Base-by-base conservation (phyloP, 148 eudicot species). In the Persicaria tinctoria region DNA sequence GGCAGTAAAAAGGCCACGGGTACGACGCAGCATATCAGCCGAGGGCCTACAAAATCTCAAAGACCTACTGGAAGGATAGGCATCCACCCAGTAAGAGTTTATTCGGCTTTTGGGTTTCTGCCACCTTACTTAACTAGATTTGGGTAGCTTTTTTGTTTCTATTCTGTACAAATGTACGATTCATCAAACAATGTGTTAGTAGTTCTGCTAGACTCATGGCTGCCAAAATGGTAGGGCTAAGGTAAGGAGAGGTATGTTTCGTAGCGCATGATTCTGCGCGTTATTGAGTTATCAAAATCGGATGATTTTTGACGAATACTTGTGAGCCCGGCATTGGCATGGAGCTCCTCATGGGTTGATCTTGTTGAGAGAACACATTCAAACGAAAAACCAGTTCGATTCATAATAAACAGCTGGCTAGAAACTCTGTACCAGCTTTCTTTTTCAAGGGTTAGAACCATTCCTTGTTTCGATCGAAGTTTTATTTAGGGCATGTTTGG, bases 1-100 rank as follows among this genome's bases (percentile, higher is more conserved):
- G 78, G 85, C 75, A 73, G 83, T 85, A 69, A 88, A 76, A 56
- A 90, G 80, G 79, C 74, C 84, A 54, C 85, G 81, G 77, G 83
- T 93, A 27, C 83, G 87, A 72, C 79, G 90, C 76, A 90, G 93
- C 75, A 90, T 93, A 59, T 90, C 93, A 3, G 97, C 97, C 0
- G 93, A 90, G 75, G 96, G 93, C 59, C 88, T 93, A 76, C 88
- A 85, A 73, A 90, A 85, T 80, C 76, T 92, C 46, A 87, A 70
- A 73, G 75, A 76, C 76, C 78, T 82, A 51, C 66, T 92, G 73
- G 91, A 87, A 77, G 84, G 85, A 16, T 88, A 85, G 81, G 48
- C 14, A 8, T 5, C 5, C 70, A 5, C 10, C 13, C 18, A 38
- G 66, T 60, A 60, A 60, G 66, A 60, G 44, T 8, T 60, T 60